These are phyloP conservation scores for Euryodendron excelsum DNA, from an alignment of 148 eudicot species.

Conservation along the genomic window DNA sequence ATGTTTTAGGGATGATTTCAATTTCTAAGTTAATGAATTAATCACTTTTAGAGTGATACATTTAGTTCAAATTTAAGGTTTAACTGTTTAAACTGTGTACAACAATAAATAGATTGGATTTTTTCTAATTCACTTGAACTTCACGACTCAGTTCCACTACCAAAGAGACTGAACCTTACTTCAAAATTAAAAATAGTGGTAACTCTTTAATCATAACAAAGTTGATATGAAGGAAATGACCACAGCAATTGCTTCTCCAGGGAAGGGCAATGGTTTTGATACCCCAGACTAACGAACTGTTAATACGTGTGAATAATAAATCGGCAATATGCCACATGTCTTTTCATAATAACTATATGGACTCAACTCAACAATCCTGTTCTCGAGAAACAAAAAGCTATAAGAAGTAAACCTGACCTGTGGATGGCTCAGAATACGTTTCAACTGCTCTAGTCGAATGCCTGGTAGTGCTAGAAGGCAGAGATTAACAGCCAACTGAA, in stretches of 20 bases:
- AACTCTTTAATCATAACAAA: neutral
- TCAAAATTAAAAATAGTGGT: neutral
- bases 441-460: conserved; percentile 34
- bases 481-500: conserved; percentile 51
- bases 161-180: neutral
- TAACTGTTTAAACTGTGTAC: neutral
- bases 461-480: conserved; percentile 55
- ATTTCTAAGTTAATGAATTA: neutral
- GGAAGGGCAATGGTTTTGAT: neutral
- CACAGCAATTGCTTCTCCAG: neutral
- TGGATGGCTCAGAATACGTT: conserved; percentile 53
- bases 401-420: conserved; percentile 32
- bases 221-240: neutral
- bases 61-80: neutral
- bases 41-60: neutral
- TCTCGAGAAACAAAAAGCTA: neutral
- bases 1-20: neutral
- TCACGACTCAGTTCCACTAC: neutral
- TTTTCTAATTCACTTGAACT: neutral
- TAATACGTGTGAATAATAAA: neutral
- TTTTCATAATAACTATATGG: neutral
- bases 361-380: conserved; percentile 1
- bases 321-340: neutral
- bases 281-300: neutral
- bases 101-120: neutral